Evolutionary conservation across 2,329 filamentous ascomycete genomes (phyloP).

Genomic region (Didymellaceae sp.): DNA sequence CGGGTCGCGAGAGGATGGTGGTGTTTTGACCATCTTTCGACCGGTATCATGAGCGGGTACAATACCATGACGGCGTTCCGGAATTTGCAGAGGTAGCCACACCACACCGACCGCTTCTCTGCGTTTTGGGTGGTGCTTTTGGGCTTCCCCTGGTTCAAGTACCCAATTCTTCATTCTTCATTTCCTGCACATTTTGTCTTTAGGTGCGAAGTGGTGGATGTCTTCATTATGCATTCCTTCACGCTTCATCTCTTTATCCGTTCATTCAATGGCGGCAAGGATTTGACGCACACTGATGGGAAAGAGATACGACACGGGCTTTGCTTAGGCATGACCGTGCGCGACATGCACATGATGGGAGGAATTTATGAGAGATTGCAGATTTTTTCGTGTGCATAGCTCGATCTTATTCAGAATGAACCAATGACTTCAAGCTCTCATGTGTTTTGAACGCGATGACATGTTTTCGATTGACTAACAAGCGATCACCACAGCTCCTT

Average conservation of each 20-base stretch:
- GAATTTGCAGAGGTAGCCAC: constrained; percentile 27
- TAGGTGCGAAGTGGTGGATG: constrained; percentile 16
- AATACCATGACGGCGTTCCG: constrained; percentile 38
- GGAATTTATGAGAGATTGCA: constrained; percentile 30
- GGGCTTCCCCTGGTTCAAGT: constrained; percentile 18
- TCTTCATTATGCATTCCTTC: constrained; percentile 5
- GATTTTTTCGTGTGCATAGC: constrained; percentile 38
- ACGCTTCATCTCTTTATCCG: no score
- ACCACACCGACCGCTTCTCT: constrained; percentile 29
- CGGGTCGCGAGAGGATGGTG: constrained; percentile 22
- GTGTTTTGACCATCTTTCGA: constrained; percentile 24
- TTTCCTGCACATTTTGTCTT: constrained; percentile 21
- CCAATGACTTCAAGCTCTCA: constrained; percentile 31
- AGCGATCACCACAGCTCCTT: no score
- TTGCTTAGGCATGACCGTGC: constrained; percentile 39
- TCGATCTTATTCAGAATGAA: constrained; percentile 39
- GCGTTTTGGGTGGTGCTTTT: constrained; percentile 28
- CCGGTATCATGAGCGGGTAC: constrained; percentile 22
- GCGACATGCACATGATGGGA: constrained; percentile 24
- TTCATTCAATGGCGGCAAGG: no score
- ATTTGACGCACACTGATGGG: constrained; percentile 8
- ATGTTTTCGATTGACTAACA: no score
- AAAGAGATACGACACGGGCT: constrained; percentile 14
- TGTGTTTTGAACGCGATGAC: no score
- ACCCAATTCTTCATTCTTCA: constrained; percentile 17